Percentiles rank a stretch among this genome's conserved stretches.
Conservation (phyloP, 306 rosid species). For the Vicia faba region DNA sequence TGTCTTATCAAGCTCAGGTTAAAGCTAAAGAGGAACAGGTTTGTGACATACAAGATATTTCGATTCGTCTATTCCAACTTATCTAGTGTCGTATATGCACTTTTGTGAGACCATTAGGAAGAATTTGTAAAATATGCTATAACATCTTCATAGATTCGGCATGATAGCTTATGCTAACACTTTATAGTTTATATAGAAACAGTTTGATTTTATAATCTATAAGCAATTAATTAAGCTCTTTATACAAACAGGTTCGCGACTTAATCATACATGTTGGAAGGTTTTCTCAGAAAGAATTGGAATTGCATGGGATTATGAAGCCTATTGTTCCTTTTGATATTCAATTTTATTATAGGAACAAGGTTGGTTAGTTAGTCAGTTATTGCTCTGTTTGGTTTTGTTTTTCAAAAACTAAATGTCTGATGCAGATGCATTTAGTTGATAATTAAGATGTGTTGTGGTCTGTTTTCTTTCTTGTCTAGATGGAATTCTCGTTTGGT, state of each 20-base stretch:
- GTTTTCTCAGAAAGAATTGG: conserved; percentile 59
- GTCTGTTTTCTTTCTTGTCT: conserved; percentile 36
- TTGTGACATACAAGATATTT: too few species aligned
- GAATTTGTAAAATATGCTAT: too few species aligned
- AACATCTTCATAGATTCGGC: too few species aligned
- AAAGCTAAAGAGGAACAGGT: too few species aligned
- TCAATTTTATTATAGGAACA: conserved; percentile 92
- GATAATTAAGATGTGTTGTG: background rate
- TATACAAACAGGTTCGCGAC: conserved; percentile 63
- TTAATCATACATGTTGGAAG: conserved; percentile 73
- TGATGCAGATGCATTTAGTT: background rate
- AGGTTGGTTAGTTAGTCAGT: conserved; percentile 68
- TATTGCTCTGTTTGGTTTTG: background rate
- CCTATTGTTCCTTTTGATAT: conserved; percentile 80
- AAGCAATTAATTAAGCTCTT: background rate
- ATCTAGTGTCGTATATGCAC: too few species aligned
- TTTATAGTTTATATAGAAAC: too few species aligned
- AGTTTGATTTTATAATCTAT: background rate
- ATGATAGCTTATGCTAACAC: too few species aligned
- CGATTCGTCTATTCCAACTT: too few species aligned
- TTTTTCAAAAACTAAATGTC: background rate
- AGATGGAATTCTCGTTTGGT: conserved; percentile 99
- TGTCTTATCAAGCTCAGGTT: conserved; percentile 79
- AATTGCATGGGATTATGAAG: conserved; percentile 55
- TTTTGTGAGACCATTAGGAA: too few species aligned